Conservation (phyloP, 805 yeast genomes). For the Saccharomycopsis malanga region DNA sequence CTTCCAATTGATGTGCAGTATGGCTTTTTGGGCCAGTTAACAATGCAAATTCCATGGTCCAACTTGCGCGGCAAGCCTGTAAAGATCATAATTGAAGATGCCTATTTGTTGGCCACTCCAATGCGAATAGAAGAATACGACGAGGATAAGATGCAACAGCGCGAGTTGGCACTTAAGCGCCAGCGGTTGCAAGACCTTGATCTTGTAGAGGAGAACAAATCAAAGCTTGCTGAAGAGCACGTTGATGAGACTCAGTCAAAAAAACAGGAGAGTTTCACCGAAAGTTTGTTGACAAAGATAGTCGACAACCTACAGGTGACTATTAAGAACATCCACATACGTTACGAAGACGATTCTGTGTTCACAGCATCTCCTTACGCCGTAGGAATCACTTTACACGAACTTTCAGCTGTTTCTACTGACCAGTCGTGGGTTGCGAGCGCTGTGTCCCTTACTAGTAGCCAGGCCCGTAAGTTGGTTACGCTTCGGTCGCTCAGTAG, state of each 20-base stretch:
- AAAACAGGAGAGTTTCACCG: conserved; percentile 76
- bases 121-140: conserved; percentile 52
- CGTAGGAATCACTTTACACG: conserved; percentile 74
- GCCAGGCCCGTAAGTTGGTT: conserved; percentile 66
- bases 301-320: conserved; percentile 90
- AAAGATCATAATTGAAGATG: conserved; percentile 78
- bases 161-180: conserved; percentile 59
- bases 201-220: conserved; percentile 36
- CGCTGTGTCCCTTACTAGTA: conserved; percentile 65
- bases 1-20: conserved; percentile 81
- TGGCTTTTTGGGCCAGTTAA: conserved; percentile 85
- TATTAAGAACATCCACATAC: conserved; percentile 80
- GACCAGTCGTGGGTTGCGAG: conserved; percentile 80
- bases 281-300: conserved; percentile 78
- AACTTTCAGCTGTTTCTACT: conserved; percentile 86
- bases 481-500: conserved; percentile 67
- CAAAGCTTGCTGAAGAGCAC: conserved; percentile 27
- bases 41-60: conserved; percentile 95
- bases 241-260: conserved; percentile 24
- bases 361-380: conserved; percentile 74
- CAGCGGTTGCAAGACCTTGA: conserved; percentile 62
- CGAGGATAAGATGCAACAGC: conserved; percentile 51
- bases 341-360: conserved; percentile 77
- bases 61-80: conserved; percentile 90
- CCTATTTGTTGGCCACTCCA: conserved; percentile 76